Evolutionary conservation across 495 filamentous ascomycete genomes (phyloP).

Genomic region (Penicillium angulare): DNA sequence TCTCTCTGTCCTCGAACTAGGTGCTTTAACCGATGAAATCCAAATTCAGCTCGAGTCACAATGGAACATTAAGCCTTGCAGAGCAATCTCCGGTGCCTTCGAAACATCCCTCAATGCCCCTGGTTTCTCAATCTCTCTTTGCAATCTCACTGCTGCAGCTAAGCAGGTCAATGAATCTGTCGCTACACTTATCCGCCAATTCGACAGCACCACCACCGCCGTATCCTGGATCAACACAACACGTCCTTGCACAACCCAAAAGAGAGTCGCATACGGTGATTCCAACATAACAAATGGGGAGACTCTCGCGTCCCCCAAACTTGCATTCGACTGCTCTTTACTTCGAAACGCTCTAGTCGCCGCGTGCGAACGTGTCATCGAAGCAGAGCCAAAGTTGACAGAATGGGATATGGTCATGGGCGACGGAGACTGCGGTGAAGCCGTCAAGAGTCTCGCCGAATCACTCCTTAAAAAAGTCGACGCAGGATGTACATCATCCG

Average conservation of each 20-base stretch:
- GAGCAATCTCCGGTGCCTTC: neutral
- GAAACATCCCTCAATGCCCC: slow-evolving; percentile 7
- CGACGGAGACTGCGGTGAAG: slow-evolving; percentile 10
- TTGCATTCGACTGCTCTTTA: neutral
- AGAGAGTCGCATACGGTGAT: neutral
- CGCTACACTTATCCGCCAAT: slow-evolving; percentile 2
- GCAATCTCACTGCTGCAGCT: slow-evolving; percentile 3
- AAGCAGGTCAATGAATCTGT: neutral
- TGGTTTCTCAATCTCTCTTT: slow-evolving; percentile 9
- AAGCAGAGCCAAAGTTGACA: slow-evolving; percentile 5
- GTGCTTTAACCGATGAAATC: neutral
- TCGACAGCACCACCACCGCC: slow-evolving; percentile 4
- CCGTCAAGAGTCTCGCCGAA: slow-evolving; percentile 2
- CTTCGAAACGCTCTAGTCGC: neutral
- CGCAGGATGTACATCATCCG: neutral
- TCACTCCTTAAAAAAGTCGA: neutral
- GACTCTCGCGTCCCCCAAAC: too few species aligned
- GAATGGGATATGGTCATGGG: slow-evolving; percentile 10
- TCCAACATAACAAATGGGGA: neutral
- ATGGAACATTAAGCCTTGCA: slow-evolving; percentile 2
- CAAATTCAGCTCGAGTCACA: neutral
- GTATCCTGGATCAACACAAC: slow-evolving; percentile 5
- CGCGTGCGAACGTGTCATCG: neutral
- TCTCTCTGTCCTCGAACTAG: slow-evolving; percentile 3
- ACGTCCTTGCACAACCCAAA: neutral